Evolutionary conservation across 2,329 filamentous ascomycete genomes (phyloP).

Genomic region (Calonectria pseudoreteaudii): DNA sequence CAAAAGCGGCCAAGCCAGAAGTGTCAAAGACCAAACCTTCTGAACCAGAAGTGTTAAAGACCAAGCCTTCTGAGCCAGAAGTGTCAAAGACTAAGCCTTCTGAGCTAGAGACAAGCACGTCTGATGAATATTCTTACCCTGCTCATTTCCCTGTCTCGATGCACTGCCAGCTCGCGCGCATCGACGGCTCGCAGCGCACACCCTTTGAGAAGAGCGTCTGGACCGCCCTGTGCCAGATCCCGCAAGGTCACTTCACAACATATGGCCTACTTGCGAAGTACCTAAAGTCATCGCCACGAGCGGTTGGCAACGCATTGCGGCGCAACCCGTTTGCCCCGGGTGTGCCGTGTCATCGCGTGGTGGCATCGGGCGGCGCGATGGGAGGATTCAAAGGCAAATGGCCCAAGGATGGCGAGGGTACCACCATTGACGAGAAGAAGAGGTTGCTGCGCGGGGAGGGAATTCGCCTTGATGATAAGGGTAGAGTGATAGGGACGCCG

Average conservation of each 20-base stretch:
- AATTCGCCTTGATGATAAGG: constrained; percentile 70
- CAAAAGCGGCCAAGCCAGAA: neutral
- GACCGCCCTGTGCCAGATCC: constrained; percentile 80
- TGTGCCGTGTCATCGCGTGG: constrained; percentile 84
- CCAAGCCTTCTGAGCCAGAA: no score
- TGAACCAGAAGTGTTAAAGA: no score
- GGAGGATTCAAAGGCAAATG: constrained; percentile 79
- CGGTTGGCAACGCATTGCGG: constrained; percentile 81
- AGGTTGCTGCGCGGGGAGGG: constrained; percentile 72
- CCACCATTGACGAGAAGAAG: constrained; percentile 74
- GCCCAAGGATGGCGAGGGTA: constrained; percentile 70
- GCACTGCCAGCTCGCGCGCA: constrained; percentile 57
- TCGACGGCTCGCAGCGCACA: constrained; percentile 58
- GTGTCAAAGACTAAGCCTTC: constrained; percentile 15
- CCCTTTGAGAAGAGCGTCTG: constrained; percentile 75
- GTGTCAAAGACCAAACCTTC: constrained; percentile 14
- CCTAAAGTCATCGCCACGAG: constrained; percentile 77
- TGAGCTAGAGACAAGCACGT: constrained; percentile 9
- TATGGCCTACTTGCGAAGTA: constrained; percentile 79
- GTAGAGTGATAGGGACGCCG: constrained; percentile 69
- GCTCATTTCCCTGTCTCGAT: constrained; percentile 37
- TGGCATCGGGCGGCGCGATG: constrained; percentile 78
- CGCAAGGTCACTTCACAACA: constrained; percentile 79
- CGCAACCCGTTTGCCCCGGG: constrained; percentile 85
- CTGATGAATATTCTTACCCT: constrained; percentile 13